Evolutionary conservation across 106 monocot genomes (phyloP).

Genomic region (Cymbidium sinense): DNA sequence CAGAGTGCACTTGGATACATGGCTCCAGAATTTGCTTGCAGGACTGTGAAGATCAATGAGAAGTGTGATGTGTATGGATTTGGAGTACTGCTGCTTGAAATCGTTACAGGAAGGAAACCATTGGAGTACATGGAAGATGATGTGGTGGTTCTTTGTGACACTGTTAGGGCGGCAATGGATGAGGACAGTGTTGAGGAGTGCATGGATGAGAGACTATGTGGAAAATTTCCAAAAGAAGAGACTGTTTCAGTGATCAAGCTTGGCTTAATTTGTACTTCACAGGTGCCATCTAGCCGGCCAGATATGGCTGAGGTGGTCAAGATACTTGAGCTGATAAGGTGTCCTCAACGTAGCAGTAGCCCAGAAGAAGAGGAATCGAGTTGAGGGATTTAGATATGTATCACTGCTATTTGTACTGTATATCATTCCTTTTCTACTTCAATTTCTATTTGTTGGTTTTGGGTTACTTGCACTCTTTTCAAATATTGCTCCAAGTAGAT

Average conservation of each 20-base stretch:
- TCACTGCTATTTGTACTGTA: not conserved
- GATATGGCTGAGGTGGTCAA: slow-evolving; percentile 35
- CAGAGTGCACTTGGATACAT: slow-evolving; percentile 32
- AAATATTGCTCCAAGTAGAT: not conserved
- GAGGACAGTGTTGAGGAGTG: slow-evolving; percentile 21
- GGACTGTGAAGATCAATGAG: slow-evolving; percentile 12
- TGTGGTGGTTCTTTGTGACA: slow-evolving; percentile 29
- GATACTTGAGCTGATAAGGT: slow-evolving; percentile 29
- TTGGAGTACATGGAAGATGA: slow-evolving; percentile 32
- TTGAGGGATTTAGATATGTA: not conserved
- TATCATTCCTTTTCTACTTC: not conserved
- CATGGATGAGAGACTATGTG: slow-evolving; percentile 20
- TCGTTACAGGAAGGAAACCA: slow-evolving; percentile 19
- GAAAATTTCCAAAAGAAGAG: slow-evolving; percentile 23
- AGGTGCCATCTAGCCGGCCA: slow-evolving; percentile 26
- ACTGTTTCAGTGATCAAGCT: slow-evolving; percentile 22
- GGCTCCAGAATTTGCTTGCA: slow-evolving; percentile 35
- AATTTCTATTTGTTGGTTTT: no score
- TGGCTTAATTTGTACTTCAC: slow-evolving; percentile 33
- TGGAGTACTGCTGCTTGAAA: slow-evolving; percentile 19
- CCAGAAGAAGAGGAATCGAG: slow-evolving; percentile 7
- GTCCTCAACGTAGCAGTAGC: slow-evolving; percentile 11
- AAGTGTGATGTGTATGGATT: slow-evolving; percentile 33
- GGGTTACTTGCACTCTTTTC: no score
- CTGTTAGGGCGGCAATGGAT: slow-evolving; percentile 16